Evolutionary conservation across 345 rosid genomes (phyloP), one percentile per base, ranked within the genome.

Genomic region (Toxicodendron radicans): DNA sequence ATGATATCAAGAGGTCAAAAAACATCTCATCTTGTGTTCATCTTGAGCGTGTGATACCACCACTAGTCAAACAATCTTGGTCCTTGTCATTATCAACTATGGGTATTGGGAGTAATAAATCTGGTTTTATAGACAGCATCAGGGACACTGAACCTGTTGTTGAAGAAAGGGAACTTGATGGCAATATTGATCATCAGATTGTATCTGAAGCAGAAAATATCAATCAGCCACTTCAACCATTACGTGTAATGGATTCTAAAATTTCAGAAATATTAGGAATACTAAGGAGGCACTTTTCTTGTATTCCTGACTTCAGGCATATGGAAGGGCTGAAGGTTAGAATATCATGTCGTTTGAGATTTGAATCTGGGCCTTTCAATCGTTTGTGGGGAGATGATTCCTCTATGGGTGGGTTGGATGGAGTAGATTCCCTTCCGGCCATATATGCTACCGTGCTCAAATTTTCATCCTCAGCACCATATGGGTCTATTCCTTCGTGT

Each of bases 21-120:
- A 88, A 78, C 54, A 74, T 92, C 60, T 82, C 92, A 59, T 85
- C 94, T 56, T 92, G 86, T 77, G 74, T 91, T 75, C 93, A 87
- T 76, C 85, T 92, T 58, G 91, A 91, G 69, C 90, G 97, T 45
- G 72, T 77, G 78, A 80, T 73, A 8, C 84, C 93, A 24, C 80
- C 86, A 45, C 92, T 92, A 46, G 96, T 95, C 62, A 92, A 89
- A 78, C 98, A 95, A 83, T 84, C 88, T 38, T 95, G 99, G 99
- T 90, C 92, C 10, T 83, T 95, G 85, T 83, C 91, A 60, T 80
- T 92, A 66, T 86, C 97, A 72, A 75, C 85, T 64, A 63, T 78
- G 76, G 86, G 82, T 73, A 79, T 79, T 77, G 89, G 86, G 56
- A 71, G 73, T 73, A 70, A 74, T 61, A 87, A 84, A 72, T 81